Base-by-base conservation (phyloP, 306 rosid species). In the Glycine soja region DNA sequence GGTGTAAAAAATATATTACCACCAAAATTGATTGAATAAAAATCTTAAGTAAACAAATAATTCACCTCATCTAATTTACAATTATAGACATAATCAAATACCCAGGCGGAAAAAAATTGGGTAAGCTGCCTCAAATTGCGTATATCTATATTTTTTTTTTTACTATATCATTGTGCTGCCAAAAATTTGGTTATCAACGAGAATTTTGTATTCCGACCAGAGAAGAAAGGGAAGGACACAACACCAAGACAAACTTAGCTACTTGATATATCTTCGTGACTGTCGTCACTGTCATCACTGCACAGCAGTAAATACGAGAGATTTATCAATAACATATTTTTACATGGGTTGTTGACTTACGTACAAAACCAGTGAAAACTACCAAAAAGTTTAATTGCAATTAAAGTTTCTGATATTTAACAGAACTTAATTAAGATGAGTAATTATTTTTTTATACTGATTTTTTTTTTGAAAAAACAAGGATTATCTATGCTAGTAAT, bases 271-370 rank as follows among this genome's bases (percentile, higher is more conserved):
- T 88, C 97, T 59, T 88, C 97, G 36, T 90, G 98, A 18, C 97
- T 85, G 72, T 89, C 96, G 32, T 78, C 98, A 50, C 97, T 95
- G 58, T 89, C 97, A 65, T 95, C 99, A 78, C 99, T 93, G 89
- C 87, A 88, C 32, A 30, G 42, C 56, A 67, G 45, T 8, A 84
- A 86, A 83, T 69, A 18, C 48, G 58, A 78, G 4, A 80, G 65
- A 76, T 11, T 66, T 53, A 58, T 57, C 53, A 71, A 42, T 50
- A 57, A 77, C 50, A 64, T 38, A 38, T 24, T 63, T 72, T 10
- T 19, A 13, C 57, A 40, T 7, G 30, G 7, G 72, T 61, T 59
- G 40, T 32, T 18, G 48, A 34, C 77, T 50, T 38, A 38, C 43
- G 6, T 4, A 38, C 43, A 3, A 38, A 38, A 38, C 43, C 43